phyloP scores from a whole-genome alignment of 2,329 filamentous ascomycete species.

The Beauveria caledonica region DNA sequence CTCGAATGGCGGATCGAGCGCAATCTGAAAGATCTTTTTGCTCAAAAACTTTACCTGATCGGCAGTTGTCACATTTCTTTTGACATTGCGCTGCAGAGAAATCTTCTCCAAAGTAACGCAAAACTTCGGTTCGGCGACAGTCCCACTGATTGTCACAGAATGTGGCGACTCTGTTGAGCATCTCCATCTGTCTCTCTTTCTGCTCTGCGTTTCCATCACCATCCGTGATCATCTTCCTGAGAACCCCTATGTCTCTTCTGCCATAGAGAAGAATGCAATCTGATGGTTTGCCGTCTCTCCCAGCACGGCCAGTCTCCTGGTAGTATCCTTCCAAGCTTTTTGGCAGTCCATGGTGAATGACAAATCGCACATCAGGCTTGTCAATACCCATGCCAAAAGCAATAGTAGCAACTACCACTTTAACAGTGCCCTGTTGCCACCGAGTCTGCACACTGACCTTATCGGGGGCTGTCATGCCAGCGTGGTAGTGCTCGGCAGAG shows the following conservation, averaged over 20 bases:
- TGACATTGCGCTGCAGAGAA: constrained; percentile 68
- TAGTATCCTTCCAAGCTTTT: constrained; percentile 98
- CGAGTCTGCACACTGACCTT: constrained; percentile 64
- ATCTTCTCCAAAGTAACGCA: constrained; percentile 87
- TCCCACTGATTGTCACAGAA: constrained; percentile 87
- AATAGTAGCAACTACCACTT: constrained; percentile 95
- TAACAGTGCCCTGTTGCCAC: constrained; percentile 73
- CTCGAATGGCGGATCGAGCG: constrained; percentile 60
- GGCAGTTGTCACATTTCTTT: constrained; percentile 82
- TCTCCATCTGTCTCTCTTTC: constrained; percentile 73
- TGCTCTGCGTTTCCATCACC: constrained; percentile 69
- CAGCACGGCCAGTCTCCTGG: constrained; percentile 92
- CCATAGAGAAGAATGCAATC: constrained; percentile 87
- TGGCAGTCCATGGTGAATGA: constrained; percentile 85
- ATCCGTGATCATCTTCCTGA: constrained; percentile 77
- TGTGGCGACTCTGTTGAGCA: constrained; percentile 76
- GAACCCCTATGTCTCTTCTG: constrained; percentile 64
- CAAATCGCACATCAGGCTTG: constrained; percentile 92
- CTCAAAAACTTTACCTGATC: constrained; percentile 61
- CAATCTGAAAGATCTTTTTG: constrained; percentile 68
- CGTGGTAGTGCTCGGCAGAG: constrained; percentile 78
- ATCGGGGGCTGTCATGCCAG: constrained; percentile 58
- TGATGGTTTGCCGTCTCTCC: constrained; percentile 79
- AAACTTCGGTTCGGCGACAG: constrained; percentile 78
- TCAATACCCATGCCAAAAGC: constrained; percentile 99